Conservation (phyloP, 331 rosid genomes). For the Ulmus americana region DNA sequence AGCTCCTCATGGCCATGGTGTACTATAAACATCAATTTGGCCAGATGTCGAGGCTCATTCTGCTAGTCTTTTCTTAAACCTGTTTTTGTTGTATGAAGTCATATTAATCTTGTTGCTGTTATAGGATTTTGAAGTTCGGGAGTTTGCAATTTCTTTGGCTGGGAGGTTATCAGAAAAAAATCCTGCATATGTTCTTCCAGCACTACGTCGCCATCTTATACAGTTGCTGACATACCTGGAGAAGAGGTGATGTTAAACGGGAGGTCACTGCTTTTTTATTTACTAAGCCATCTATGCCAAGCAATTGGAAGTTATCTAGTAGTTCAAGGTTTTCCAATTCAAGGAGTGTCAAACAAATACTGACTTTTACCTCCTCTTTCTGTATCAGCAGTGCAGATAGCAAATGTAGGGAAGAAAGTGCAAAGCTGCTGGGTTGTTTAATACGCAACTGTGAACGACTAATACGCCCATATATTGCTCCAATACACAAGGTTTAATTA, state of each 20-base stretch:
- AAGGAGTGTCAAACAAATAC: slow-evolving; percentile 17
- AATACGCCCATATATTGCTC: slow-evolving; percentile 89
- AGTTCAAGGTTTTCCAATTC: slow-evolving; percentile 6
- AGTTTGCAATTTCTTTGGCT: slow-evolving; percentile 83
- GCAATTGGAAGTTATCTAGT: not conserved
- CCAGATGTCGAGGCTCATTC: no score
- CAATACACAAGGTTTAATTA: slow-evolving; percentile 71
- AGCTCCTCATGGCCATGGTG: no score
- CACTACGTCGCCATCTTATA: slow-evolving; percentile 97
- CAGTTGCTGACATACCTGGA: slow-evolving; percentile 84
- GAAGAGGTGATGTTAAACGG: slow-evolving; percentile 61
- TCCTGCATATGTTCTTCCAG: slow-evolving; percentile 98
- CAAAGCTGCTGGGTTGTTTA: slow-evolving; percentile 89
- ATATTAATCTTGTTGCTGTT: slow-evolving; percentile 7
- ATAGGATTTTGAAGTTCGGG: slow-evolving; percentile 96
- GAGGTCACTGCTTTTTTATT: slow-evolving; percentile 1
- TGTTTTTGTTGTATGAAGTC: not conserved
- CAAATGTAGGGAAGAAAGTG: slow-evolving; percentile 99
- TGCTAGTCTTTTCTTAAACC: no score
- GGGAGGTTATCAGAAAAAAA: slow-evolving; percentile 95
- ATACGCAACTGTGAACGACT: slow-evolving; percentile 91
- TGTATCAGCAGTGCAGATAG: slow-evolving; percentile 91
- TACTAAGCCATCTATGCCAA: slow-evolving; percentile 4
- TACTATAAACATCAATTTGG: no score
- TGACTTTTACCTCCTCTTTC: slow-evolving; percentile 31